Evolutionary conservation across 192 early-diverging fungal genomes (phyloP).

Genomic region (Backusella parvicylindrica): DNA sequence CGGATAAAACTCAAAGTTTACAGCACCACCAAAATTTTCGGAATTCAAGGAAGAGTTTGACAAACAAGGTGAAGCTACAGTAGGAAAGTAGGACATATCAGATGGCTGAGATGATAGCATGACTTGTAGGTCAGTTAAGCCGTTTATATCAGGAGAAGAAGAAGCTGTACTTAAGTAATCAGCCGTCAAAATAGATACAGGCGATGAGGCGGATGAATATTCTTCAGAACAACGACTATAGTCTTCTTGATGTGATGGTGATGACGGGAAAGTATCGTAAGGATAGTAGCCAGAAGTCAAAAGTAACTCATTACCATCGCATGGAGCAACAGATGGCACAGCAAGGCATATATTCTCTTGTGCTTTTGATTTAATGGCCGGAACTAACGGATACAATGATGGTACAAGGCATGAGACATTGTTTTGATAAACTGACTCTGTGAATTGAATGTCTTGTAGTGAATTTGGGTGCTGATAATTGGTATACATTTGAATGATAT

Average conservation of each 20-base stretch:
- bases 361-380: neutral
- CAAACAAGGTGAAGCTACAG: neutral
- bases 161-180: neutral
- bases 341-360: neutral
- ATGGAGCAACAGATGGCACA: neutral
- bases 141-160: neutral
- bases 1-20: neutral
- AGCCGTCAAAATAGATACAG: neutral
- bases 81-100: neutral
- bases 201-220: neutral
- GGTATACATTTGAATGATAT: neutral
- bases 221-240: slow-evolving; percentile 9
- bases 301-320: neutral
- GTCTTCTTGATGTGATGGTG: slow-evolving; percentile 47
- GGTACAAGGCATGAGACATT: neutral
- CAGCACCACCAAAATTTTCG: neutral
- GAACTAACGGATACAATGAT: neutral
- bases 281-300: slow-evolving; percentile 4
- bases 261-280: neutral
- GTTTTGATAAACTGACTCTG: neutral
- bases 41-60: neutral
- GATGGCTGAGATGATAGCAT: neutral
- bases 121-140: neutral
- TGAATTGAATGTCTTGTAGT: neutral
- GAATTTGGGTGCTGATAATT: neutral